A percentile compares a stretch with the other conserved stretches of the same genome.
These are phyloP conservation scores for Lepiota brunneoincarnata DNA, from an alignment of 768 basidiomycete species.

Conservation along the genomic window DNA sequence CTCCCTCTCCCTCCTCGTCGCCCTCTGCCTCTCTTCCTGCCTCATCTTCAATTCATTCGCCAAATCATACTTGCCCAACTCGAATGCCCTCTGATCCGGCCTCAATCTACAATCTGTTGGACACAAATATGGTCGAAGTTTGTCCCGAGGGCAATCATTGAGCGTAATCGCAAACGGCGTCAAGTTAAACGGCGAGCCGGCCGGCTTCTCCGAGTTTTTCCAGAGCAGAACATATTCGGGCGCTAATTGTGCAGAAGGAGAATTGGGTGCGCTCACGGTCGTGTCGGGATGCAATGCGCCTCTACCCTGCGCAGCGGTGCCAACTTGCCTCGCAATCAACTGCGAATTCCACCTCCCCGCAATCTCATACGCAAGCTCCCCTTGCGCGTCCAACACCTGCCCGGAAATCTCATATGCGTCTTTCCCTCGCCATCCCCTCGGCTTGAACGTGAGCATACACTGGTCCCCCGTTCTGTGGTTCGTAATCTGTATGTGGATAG, in stretches of 20 bases:
- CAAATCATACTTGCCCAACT: conserved; percentile 79
- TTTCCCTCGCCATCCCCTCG: conserved; percentile 89
- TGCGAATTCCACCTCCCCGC: conserved; percentile 96
- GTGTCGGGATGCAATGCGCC: conserved; percentile 75
- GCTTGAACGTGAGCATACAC: conserved; percentile 92
- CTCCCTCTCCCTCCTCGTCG: conserved; percentile 71
- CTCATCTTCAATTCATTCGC: conserved; percentile 76
- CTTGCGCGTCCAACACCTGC: conserved; percentile 64
- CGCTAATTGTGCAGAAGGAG: conserved; percentile 33
- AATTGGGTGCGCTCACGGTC: conserved; percentile 42
- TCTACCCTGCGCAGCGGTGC: conserved; percentile 40
- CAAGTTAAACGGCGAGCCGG: conserved; percentile 85
- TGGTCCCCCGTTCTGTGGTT: conserved; percentile 90
- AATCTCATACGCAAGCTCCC: conserved; percentile 77
- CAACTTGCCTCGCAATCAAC: conserved; percentile 78
- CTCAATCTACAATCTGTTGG: conserved; percentile 92
- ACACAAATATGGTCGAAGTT: conserved; percentile 67
- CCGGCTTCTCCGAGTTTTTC: conserved; percentile 85
- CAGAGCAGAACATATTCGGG: conserved; percentile 85
- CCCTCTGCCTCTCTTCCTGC: conserved; percentile 84
- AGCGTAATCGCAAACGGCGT: conserved; percentile 93
- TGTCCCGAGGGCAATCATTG: conserved; percentile 79
- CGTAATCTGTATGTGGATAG: conserved; percentile 51
- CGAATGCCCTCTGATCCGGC: conserved; percentile 94
- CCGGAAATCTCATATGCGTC: conserved; percentile 94